These are phyloP conservation scores for Lichtheimia hyalospora DNA, from an alignment of 371 early-diverging fungal species.

Conservation along the genomic window DNA sequence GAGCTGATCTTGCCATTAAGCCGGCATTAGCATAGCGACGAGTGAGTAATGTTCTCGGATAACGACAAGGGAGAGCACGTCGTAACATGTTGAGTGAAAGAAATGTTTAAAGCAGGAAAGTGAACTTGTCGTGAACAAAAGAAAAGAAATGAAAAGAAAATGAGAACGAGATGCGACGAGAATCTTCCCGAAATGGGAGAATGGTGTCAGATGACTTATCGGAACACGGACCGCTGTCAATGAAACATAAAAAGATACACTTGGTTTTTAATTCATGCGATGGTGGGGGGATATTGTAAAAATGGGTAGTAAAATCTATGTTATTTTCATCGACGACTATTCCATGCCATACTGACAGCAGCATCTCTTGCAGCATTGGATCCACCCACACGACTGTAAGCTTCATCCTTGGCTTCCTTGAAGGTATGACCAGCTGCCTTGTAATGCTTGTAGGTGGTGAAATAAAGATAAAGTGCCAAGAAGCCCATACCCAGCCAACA, in stretches of 20 bases:
- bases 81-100: background rate
- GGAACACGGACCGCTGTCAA: too few relatives aligned
- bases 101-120: background rate
- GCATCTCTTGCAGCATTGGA: conserved; percentile 50
- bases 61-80: background rate
- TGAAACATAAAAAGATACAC: too few relatives aligned
- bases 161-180: too few relatives aligned
- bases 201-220: too few relatives aligned
- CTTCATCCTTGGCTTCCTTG: conserved; percentile 80
- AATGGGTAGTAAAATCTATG: background rate
- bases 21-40: background rate
- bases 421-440: conserved; percentile 82
- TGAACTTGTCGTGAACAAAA: background rate
- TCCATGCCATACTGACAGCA: conserved; percentile 56
- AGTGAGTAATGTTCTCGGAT: background rate
- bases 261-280: too few relatives aligned
- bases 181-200: too few relatives aligned
- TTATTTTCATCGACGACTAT: conserved; percentile 25
- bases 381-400: conserved; percentile 51
- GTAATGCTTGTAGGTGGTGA: conserved; percentile 72
- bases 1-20: background rate
- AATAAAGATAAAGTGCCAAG: conserved; percentile 60
- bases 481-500: conserved; percentile 68
- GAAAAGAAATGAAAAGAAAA: too few relatives aligned
- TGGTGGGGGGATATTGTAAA: too few relatives aligned